Conservation (phyloP, 2,329 filamentous ascomycete genomes). For the Cladophialophora carrionii region DNA sequence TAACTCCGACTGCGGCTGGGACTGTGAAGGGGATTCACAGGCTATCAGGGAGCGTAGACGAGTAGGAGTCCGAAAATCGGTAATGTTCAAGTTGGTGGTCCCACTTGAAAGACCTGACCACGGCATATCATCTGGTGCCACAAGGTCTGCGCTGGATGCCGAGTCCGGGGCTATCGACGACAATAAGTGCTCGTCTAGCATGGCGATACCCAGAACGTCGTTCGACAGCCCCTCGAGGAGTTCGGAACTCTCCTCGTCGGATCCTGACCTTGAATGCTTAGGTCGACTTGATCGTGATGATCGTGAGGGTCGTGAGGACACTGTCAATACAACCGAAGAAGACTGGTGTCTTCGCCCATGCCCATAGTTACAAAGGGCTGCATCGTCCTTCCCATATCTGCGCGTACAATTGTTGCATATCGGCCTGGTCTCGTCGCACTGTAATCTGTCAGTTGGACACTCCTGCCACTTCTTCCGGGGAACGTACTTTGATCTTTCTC, state of each 20-base stretch:
- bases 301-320: neutral
- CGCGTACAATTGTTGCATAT: slow-evolving; percentile 11
- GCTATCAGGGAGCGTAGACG: slow-evolving; percentile 1
- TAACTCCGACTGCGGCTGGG: neutral
- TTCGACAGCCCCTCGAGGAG: neutral
- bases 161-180: slow-evolving; percentile 1
- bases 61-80: neutral
- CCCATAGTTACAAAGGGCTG: neutral
- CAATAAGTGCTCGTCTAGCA: slow-evolving; percentile 6
- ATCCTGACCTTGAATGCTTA: neutral
- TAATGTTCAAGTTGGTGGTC: neutral
- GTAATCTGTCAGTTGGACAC: neutral
- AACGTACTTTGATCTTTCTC: slow-evolving; percentile 10
- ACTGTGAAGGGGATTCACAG: neutral
- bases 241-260: neutral
- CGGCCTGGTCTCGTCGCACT: slow-evolving; percentile 8
- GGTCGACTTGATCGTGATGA: neutral
- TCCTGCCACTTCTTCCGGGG: neutral
- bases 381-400: slow-evolving; percentile 9
- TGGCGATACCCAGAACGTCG: slow-evolving; percentile 1
- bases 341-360: neutral
- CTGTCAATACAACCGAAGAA: neutral
- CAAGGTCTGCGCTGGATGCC: neutral
- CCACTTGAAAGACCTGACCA: neutral
- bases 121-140: slow-evolving; percentile 1